Conservation (phyloP, 1,284 basidiomycete species). For the Puccinia brachypodii region DNA sequence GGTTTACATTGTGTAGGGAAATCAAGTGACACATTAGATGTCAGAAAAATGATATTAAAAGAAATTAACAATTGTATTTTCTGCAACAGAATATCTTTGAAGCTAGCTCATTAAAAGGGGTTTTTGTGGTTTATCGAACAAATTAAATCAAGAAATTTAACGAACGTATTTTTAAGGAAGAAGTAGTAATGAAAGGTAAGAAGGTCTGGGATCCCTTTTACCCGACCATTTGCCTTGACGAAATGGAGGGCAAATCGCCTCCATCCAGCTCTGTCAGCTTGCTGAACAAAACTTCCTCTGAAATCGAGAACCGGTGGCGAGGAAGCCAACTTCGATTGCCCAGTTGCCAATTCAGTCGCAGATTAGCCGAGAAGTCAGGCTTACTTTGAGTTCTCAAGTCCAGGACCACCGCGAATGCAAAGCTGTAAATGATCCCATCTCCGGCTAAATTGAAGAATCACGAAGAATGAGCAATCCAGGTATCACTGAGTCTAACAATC, state of each 20-base stretch:
- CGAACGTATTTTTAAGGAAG: not conserved
- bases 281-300: conserved; percentile 12
- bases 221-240: not conserved
- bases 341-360: conserved; percentile 17
- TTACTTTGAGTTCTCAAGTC: conserved; percentile 15
- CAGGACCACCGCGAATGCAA: conserved; percentile 26
- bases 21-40: not conserved
- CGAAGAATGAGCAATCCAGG: not conserved
- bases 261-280: conserved; percentile 13
- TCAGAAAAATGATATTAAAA: not conserved
- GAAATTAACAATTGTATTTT: conserved; percentile 1
- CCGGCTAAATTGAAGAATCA: conserved; percentile 1
- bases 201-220: not conserved
- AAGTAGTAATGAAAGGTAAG: not conserved
- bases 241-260: not conserved
- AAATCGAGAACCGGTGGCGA: not conserved
- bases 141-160: conserved; percentile 2
- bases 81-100: not conserved
- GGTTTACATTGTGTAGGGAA: not conserved
- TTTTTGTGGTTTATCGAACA: not conserved
- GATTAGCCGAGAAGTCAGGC: conserved; percentile 1
- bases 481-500: not conserved
- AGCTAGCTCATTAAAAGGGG: not conserved
- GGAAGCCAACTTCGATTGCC: conserved; percentile 29
- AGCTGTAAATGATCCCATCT: conserved; percentile 39